These are phyloP conservation scores for Colletotrichum lindemuthianum DNA, from an alignment of 2,329 filamentous ascomycete species.

Conservation along the genomic window DNA sequence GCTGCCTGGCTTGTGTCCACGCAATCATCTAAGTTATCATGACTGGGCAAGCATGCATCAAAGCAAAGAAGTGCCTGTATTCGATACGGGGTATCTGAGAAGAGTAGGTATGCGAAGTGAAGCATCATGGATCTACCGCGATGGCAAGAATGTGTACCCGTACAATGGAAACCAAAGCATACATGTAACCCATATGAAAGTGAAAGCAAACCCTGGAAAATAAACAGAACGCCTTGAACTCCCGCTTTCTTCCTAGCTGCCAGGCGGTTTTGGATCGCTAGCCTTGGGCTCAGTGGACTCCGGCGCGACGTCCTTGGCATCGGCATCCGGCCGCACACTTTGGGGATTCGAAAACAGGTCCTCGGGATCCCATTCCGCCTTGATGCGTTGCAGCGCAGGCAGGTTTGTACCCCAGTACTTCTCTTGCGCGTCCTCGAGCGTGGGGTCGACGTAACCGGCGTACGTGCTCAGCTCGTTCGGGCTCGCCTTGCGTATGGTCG, in stretches of 20 bases:
- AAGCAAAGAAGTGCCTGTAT: neutral
- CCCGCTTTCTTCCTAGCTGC: slow-evolving; percentile 30
- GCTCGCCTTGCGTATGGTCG: slow-evolving; percentile 50
- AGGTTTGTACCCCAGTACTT: slow-evolving; percentile 68
- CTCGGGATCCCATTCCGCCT: slow-evolving; percentile 61
- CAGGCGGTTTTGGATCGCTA: neutral
- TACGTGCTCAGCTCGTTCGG: slow-evolving; percentile 61
- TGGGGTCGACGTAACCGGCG: slow-evolving; percentile 70
- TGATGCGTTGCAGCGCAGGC: slow-evolving; percentile 57
- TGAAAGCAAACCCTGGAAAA: neutral
- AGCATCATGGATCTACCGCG: slow-evolving; percentile 18
- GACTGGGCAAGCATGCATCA: neutral
- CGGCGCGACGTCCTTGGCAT: slow-evolving; percentile 19
- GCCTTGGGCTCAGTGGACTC: slow-evolving; percentile 14
- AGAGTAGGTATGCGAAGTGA: neutral
- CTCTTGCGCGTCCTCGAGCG: slow-evolving; percentile 54
- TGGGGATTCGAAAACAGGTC: slow-evolving; percentile 70
- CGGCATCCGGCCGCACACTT: slow-evolving; percentile 53
- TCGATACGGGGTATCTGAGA: slow-evolving; percentile 27
- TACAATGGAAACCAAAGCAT: slow-evolving; percentile 1
- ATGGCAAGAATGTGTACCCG: slow-evolving; percentile 1
- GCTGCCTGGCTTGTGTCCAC: neutral
- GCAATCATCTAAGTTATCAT: no score
- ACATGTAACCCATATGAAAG: neutral
- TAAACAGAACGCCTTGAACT: slow-evolving; percentile 17